Percentiles rank a stretch among this genome's conserved stretches.
Evolutionary conservation across 2,329 filamentous ascomycete genomes (phyloP).

Genomic region (Amauroascus niger): DNA sequence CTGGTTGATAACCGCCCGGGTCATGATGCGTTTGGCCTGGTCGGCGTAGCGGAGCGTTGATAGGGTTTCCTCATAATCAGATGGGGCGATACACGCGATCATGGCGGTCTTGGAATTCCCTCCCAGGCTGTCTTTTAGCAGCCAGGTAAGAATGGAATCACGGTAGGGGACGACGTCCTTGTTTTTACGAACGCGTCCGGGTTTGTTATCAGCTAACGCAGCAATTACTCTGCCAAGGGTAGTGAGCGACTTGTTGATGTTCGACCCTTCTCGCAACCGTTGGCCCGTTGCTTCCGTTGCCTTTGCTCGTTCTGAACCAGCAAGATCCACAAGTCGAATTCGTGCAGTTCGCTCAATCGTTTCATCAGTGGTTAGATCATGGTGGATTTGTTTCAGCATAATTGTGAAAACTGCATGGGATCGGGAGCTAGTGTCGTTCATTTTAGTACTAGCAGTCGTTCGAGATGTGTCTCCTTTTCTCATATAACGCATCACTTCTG

Average conservation of each 20-base stretch:
- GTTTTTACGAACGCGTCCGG: constrained; percentile 51
- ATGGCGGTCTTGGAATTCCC: constrained; percentile 98
- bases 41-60: constrained; percentile 95
- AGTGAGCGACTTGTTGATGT: constrained; percentile 98
- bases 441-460: constrained; percentile 88
- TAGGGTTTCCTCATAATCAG: constrained; percentile 94
- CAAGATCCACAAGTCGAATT: constrained; percentile 89
- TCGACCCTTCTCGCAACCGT: constrained; percentile 83
- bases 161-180: constrained; percentile 80
- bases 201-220: constrained; percentile 67
- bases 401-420: constrained; percentile 98
- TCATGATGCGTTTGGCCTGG: constrained; percentile 94
- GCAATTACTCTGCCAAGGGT: constrained; percentile 93
- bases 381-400: constrained; percentile 94
- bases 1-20: constrained; percentile 88
- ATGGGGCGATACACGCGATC: constrained; percentile 94
- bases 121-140: constrained; percentile 89
- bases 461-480: constrained; percentile 77
- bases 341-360: constrained; percentile 90
- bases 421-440: constrained; percentile 97
- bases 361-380: constrained; percentile 94
- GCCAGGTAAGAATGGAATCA: constrained; percentile 74
- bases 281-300: constrained; percentile 89
- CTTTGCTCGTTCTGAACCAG: constrained; percentile 89
- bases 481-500: constrained; percentile 85